Conservation (phyloP, 352 stramenopile species). For the Globisporangium alternatum region DNA sequence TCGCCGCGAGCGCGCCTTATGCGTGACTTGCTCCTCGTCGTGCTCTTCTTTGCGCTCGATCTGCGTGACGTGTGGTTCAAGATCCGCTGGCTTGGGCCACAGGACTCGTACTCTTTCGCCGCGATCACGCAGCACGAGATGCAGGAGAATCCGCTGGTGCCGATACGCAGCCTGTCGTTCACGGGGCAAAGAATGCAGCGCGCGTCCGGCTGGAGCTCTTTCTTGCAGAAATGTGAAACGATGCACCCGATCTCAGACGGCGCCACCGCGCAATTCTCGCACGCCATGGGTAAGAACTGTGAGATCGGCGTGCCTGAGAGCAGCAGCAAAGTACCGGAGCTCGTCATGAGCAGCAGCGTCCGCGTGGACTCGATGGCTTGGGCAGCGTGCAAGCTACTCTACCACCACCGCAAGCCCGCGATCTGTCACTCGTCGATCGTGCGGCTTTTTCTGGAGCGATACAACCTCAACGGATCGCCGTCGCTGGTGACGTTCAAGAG, state of each 20-base stretch:
- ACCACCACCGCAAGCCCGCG: constrained; percentile 38
- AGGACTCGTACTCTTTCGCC: constrained; percentile 38
- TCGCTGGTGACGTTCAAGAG: constrained; percentile 6
- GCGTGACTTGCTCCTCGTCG: constrained; percentile 29
- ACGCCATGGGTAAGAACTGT: constrained; percentile 44
- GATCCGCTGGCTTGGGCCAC: constrained; percentile 40
- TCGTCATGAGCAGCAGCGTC: constrained; percentile 42
- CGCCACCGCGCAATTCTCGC: constrained; percentile 20
- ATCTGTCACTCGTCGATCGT: constrained; percentile 54
- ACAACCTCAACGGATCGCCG: constrained; percentile 22
- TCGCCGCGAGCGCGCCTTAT: constrained; percentile 16
- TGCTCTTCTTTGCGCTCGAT: constrained; percentile 37
- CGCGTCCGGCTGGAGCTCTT: constrained; percentile 43
- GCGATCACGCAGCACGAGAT: constrained; percentile 24
- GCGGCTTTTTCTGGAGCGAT: constrained; percentile 38
- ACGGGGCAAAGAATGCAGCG: constrained; percentile 19
- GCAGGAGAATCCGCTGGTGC: constrained; percentile 12
- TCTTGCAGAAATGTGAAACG: constrained; percentile 39
- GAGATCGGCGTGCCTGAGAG: constrained; percentile 24
- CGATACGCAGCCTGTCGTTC: constrained; percentile 14
- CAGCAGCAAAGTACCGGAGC: constrained; percentile 21
- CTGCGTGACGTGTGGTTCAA: constrained; percentile 63
- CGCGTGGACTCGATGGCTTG: constrained; percentile 54
- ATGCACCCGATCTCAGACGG: constrained; percentile 25
- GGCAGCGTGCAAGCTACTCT: constrained; percentile 46